Percentiles rank a stretch among this genome's conserved stretches.
Conservation (phyloP, 768 basidiomycete species). For the Cyclocybe aegerita region DNA sequence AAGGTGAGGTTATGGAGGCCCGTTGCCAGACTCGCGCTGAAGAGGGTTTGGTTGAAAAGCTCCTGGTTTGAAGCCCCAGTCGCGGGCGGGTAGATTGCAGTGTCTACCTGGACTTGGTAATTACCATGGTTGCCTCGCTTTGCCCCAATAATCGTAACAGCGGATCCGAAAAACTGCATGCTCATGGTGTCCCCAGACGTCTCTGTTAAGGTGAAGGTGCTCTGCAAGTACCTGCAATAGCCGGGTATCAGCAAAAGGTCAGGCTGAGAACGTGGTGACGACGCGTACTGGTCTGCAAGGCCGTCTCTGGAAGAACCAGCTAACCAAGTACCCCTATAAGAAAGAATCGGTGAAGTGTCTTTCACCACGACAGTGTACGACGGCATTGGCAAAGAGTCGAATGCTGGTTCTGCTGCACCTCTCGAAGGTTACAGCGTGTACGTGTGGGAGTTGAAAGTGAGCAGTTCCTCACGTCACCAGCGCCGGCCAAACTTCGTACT, state of each 20-base stretch:
- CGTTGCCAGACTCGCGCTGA: conserved; percentile 1
- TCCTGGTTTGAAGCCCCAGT: conserved; percentile 5
- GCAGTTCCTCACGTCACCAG: too few species aligned
- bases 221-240: conserved; percentile 30
- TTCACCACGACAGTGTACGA: conserved; percentile 21
- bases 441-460: too few species aligned
- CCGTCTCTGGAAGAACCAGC: conserved; percentile 11
- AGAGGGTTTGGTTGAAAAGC: conserved; percentile 14
- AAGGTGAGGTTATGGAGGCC: conserved; percentile 15
- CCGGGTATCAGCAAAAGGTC: too few species aligned
- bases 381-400: conserved; percentile 16
- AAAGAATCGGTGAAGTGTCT: conserved; percentile 23
- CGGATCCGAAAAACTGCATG: conserved; percentile 36
- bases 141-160: conserved; percentile 15
- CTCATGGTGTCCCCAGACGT: conserved; percentile 19
- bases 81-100: background rate
- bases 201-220: conserved; percentile 34
- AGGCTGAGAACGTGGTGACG: too few species aligned
- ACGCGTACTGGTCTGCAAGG: conserved; percentile 9
- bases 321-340: conserved; percentile 21
- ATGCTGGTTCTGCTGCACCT: too few species aligned
- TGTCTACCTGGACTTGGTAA: conserved; percentile 16
- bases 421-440: too few species aligned
- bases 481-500: too few species aligned
- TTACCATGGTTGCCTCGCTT: conserved; percentile 18